Percentiles rank a stretch among this genome's conserved stretches.
Evolutionary conservation across 2,329 filamentous ascomycete species (phyloP).

Genomic region (Talaromyces atroroseus): DNA sequence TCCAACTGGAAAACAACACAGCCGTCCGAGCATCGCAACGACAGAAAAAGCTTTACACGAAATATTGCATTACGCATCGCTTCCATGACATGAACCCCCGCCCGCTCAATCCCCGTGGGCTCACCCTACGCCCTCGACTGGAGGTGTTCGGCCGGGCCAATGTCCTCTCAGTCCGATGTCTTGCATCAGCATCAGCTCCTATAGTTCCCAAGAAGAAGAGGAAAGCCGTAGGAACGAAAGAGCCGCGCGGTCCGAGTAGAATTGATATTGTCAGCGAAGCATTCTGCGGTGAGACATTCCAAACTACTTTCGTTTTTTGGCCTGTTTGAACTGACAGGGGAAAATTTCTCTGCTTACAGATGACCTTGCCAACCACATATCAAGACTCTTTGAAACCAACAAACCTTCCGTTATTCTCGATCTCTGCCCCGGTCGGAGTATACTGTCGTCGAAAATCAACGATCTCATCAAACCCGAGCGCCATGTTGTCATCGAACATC

Average conservation of each 20-base stretch:
- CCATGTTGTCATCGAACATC: constrained; percentile 77
- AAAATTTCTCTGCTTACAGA: constrained; percentile 48
- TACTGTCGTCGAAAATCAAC: constrained; percentile 76
- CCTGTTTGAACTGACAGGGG: not conserved
- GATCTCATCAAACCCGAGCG: constrained; percentile 68
- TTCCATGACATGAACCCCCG: constrained; percentile 4
- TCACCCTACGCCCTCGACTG: constrained; percentile 1
- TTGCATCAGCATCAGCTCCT: not conserved
- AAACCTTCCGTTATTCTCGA: constrained; percentile 80
- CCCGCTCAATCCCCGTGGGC: not conserved
- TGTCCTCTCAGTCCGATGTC: not conserved
- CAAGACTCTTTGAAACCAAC: constrained; percentile 62
- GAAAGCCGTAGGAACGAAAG: not conserved
- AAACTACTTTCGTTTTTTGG: not conserved
- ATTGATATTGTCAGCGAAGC: constrained; percentile 27
- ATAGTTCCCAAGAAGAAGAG: not conserved
- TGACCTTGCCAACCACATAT: constrained; percentile 65
- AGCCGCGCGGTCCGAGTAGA: not conserved
- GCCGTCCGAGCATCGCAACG: not conserved
- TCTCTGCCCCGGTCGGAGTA: constrained; percentile 70
- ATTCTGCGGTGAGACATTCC: constrained; percentile 28
- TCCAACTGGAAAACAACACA: too few species aligned
- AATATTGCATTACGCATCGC: too few species aligned
- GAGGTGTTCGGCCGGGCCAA: constrained; percentile 2
- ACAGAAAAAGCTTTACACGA: not conserved